These are phyloP conservation scores for Cladosporium phlei DNA, from an alignment of 2,329 filamentous ascomycete species.

Conservation along the genomic window DNA sequence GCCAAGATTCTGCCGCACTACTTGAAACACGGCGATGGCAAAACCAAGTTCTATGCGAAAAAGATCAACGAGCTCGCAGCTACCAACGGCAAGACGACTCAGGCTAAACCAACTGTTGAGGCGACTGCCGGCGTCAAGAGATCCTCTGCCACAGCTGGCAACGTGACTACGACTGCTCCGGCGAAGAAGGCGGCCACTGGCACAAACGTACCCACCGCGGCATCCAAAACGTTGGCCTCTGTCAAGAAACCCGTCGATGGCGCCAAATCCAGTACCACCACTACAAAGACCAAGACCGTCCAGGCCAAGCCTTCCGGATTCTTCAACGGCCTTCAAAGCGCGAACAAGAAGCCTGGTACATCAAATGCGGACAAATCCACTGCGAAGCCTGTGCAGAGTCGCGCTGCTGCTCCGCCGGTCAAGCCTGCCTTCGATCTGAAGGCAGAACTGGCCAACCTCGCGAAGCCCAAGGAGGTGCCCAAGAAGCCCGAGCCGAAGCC, in stretches of 20 bases:
- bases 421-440: slow-evolving; percentile 36
- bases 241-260: slow-evolving; percentile 25
- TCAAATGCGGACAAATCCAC: slow-evolving; percentile 26
- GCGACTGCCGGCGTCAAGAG: slow-evolving; percentile 33
- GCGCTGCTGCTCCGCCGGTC: slow-evolving; percentile 17
- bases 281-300: slow-evolving; percentile 26
- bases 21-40: slow-evolving; percentile 60
- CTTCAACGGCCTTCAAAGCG: slow-evolving; percentile 43
- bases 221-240: slow-evolving; percentile 19
- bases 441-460: slow-evolving; percentile 36
- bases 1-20: slow-evolving; percentile 60
- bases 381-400: slow-evolving; percentile 19
- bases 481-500: slow-evolving; percentile 40
- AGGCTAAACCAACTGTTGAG: slow-evolving; percentile 18
- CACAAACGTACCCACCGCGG: slow-evolving; percentile 17
- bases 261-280: slow-evolving; percentile 16
- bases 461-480: slow-evolving; percentile 52
- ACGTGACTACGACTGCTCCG: slow-evolving; percentile 22
- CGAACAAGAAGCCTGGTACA: slow-evolving; percentile 40
- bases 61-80: slow-evolving; percentile 45
- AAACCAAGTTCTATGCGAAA: slow-evolving; percentile 58
- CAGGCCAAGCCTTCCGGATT: slow-evolving; percentile 43
- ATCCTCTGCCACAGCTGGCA: slow-evolving; percentile 19
- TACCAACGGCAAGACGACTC: slow-evolving; percentile 27
- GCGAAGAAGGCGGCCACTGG: slow-evolving; percentile 30